A percentile compares a stretch with the other conserved stretches of the same genome.
Conservation (phyloP, 768 basidiomycete genomes). For the Tephrocybe sp. region DNA sequence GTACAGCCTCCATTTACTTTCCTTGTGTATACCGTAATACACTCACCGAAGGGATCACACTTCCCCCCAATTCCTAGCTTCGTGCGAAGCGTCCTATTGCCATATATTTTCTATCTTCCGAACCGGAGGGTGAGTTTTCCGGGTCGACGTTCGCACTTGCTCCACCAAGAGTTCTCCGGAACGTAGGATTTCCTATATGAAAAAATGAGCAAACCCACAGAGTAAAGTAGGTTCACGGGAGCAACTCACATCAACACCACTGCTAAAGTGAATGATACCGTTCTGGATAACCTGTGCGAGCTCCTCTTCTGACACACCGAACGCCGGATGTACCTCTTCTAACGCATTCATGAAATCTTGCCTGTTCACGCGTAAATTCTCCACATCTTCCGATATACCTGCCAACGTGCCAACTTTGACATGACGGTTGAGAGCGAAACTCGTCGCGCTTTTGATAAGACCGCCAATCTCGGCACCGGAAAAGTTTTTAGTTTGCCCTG, state of each 20-base stretch:
- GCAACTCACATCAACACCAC: constrained; percentile 66
- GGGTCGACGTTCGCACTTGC: constrained; percentile 85
- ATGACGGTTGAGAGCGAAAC: constrained; percentile 96
- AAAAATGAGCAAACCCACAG: not conserved
- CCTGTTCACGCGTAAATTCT: constrained; percentile 84
- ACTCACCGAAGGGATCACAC: constrained; percentile 14
- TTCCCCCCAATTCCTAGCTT: constrained; percentile 18
- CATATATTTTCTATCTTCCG: constrained; percentile 15
- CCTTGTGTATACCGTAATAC: constrained; percentile 17
- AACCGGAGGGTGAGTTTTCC: constrained; percentile 28
- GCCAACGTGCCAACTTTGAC: constrained; percentile 98
- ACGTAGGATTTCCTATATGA: constrained; percentile 71
- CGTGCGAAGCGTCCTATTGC: constrained; percentile 15
- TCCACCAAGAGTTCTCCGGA: constrained; percentile 89
- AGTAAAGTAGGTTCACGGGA: not conserved
- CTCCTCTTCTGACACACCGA: constrained; percentile 97
- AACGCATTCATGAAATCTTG: constrained; percentile 87
- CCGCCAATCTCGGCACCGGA: constrained; percentile 96
- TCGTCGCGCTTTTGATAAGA: constrained; percentile 95
- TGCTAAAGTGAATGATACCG: constrained; percentile 89
- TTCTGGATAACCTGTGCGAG: constrained; percentile 90
- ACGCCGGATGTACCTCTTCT: constrained; percentile 93
- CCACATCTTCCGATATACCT: constrained; percentile 93
- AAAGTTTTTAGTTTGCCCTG: constrained; percentile 90
- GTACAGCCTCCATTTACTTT: constrained; percentile 14